Evolutionary conservation across 176 grass and related monocot species (phyloP).

Genomic region (Oryza longistaminata): DNA sequence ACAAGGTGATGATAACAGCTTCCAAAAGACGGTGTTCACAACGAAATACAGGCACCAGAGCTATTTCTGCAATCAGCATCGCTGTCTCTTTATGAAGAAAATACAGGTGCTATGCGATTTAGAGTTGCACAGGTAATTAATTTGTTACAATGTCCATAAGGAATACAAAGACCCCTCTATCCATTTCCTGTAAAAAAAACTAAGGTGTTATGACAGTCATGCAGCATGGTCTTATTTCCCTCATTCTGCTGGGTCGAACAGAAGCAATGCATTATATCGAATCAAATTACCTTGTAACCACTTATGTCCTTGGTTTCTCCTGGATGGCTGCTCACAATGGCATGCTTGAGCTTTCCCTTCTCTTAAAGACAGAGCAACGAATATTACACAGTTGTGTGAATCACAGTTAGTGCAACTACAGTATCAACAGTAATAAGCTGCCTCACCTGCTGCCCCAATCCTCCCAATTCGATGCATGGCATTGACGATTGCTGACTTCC

Average conservation of each 20-base stretch:
- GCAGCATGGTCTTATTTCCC: neutral
- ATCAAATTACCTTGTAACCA: slow-evolving; percentile 66
- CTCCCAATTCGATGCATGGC: slow-evolving; percentile 77
- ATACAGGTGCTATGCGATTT: neutral
- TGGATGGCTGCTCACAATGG: slow-evolving; percentile 64
- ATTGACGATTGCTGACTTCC: slow-evolving; percentile 71
- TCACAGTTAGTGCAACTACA: neutral
- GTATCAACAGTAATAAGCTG: slow-evolving; percentile 13
- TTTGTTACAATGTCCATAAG: neutral
- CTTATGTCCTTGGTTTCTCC: slow-evolving; percentile 80
- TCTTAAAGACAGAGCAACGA: slow-evolving; percentile 45
- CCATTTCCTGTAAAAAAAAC: neutral
- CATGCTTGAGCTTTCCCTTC: slow-evolving; percentile 80
- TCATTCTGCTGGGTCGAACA: neutral
- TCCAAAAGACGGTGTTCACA: neutral
- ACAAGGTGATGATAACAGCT: neutral
- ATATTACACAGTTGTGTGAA: neutral
- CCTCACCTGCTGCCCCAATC: slow-evolving; percentile 61
- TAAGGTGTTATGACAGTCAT: neutral
- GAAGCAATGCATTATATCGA: neutral
- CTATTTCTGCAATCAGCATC: neutral
- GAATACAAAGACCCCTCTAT: neutral
- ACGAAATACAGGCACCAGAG: neutral
- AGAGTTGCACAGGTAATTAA: neutral
- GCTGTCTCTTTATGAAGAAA: neutral